These are phyloP conservation scores for Aspergillus ustus DNA, from an alignment of 2,329 filamentous ascomycete genomes.

Conservation along the genomic window DNA sequence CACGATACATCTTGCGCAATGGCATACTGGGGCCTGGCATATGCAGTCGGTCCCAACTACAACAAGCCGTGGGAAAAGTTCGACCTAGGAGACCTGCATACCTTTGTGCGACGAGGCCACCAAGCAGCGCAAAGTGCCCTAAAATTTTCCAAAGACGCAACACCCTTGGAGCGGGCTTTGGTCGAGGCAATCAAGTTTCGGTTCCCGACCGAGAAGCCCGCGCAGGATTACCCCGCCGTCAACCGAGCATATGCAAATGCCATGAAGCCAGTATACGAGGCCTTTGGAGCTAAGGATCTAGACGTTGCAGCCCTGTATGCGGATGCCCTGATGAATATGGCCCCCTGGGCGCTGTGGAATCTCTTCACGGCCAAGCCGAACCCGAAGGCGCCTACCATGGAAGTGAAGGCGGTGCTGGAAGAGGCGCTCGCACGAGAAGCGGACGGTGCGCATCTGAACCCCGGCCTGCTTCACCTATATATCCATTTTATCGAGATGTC, in stretches of 20 bases:
- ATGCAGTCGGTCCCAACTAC: constrained; percentile 74
- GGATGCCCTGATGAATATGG: constrained; percentile 68
- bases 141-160: not conserved
- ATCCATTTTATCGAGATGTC: constrained; percentile 81
- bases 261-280: constrained; percentile 58
- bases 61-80: constrained; percentile 80
- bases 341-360: constrained; percentile 67
- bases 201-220: constrained; percentile 58
- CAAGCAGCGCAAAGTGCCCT: constrained; percentile 33
- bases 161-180: not conserved
- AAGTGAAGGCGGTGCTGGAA: constrained; percentile 64
- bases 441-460: constrained; percentile 56
- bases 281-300: constrained; percentile 56
- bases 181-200: constrained; percentile 60
- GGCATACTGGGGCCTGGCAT: constrained; percentile 56
- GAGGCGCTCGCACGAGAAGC: constrained; percentile 55
- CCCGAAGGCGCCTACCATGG: constrained; percentile 38
- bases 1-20: constrained; percentile 43
- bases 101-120: constrained; percentile 53
- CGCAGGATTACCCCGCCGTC: constrained; percentile 55
- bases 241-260: constrained; percentile 64
- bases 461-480: constrained; percentile 73
- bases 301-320: constrained; percentile 66
- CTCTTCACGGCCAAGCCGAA: constrained; percentile 59
- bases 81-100: constrained; percentile 62